Evolutionary conservation across 768 basidiomycete species (phyloP).

Genomic region (Tephrocybe sp.): DNA sequence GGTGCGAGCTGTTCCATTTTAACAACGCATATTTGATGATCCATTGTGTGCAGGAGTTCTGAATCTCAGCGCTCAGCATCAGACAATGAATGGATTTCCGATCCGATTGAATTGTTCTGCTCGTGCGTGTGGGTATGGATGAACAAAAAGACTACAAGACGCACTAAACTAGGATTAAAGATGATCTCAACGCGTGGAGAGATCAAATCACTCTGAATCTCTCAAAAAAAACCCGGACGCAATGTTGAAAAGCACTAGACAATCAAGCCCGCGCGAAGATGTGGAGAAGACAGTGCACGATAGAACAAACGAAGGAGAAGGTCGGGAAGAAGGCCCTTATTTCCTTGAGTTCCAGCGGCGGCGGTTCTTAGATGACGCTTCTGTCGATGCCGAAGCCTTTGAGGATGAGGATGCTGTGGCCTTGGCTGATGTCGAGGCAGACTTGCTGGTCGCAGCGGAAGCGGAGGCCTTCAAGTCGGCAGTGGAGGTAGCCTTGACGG

Average conservation of each 20-base stretch:
- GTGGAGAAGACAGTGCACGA: constrained; percentile 3
- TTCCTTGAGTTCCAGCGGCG: neutral
- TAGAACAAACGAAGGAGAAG: neutral
- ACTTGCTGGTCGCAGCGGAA: constrained; percentile 7
- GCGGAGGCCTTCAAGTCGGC: constrained; percentile 9
- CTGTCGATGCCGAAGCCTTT: constrained; percentile 1
- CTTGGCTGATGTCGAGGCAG: constrained; percentile 13
- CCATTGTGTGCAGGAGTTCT: too few relatives aligned
- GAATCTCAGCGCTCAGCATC: neutral
- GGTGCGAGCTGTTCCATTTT: too few relatives aligned
- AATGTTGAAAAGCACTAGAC: neutral
- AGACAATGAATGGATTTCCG: constrained; percentile 1
- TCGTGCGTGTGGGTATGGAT: constrained; percentile 3
- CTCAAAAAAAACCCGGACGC: constrained; percentile 1
- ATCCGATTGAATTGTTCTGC: constrained; percentile 18
- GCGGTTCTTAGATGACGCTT: neutral
- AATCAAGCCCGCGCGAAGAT: constrained; percentile 6
- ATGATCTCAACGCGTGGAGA: constrained; percentile 10
- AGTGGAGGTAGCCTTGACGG: constrained; percentile 11
- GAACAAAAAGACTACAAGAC: constrained; percentile 18
- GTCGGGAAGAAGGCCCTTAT: neutral
- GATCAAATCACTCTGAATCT: neutral
- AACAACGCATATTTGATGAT: too few relatives aligned
- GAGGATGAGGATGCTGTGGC: neutral
- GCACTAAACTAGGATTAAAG: constrained; percentile 11